A percentile compares a stretch with the other conserved stretches of the same genome.
Conservation (phyloP, 2,329 filamentous ascomycete species). For the Remersonia thermophila region DNA sequence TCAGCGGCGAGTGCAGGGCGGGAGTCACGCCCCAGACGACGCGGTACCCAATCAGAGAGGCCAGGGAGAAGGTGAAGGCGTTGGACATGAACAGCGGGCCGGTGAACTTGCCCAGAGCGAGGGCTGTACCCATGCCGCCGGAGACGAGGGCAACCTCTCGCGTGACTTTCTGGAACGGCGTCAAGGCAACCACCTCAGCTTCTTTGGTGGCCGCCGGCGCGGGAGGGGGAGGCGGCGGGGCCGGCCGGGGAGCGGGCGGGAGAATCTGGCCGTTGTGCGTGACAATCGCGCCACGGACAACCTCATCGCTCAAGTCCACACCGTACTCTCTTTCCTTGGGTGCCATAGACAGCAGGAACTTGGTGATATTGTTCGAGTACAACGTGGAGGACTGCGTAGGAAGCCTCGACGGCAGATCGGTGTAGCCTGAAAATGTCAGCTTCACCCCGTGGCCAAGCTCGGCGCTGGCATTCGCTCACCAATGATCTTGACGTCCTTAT, state of each 20-base stretch:
- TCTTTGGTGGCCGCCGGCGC: slow-evolving; percentile 42
- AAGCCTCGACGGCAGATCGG: slow-evolving; percentile 73
- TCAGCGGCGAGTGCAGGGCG: slow-evolving; percentile 74
- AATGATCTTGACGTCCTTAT: slow-evolving; percentile 74
- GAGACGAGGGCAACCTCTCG: slow-evolving; percentile 65
- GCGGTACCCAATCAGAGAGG: slow-evolving; percentile 75
- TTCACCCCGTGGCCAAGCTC: neutral
- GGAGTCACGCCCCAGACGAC: slow-evolving; percentile 80
- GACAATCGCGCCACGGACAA: slow-evolving; percentile 74
- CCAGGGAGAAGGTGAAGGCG: slow-evolving; percentile 71
- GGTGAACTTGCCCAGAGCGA: slow-evolving; percentile 70
- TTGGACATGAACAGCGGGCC: slow-evolving; percentile 81
- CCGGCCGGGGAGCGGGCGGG: slow-evolving; percentile 60
- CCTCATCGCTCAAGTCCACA: slow-evolving; percentile 70
- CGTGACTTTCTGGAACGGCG: slow-evolving; percentile 69
- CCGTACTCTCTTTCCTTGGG: slow-evolving; percentile 69
- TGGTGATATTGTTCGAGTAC: slow-evolving; percentile 90
- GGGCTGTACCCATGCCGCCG: slow-evolving; percentile 61
- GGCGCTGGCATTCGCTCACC: slow-evolving; percentile 34
- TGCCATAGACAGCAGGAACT: slow-evolving; percentile 70
- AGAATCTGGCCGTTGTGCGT: slow-evolving; percentile 66
- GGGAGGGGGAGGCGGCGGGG: slow-evolving; percentile 42
- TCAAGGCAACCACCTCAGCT: slow-evolving; percentile 52
- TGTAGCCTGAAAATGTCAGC: slow-evolving; percentile 48
- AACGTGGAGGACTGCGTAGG: slow-evolving; percentile 82